Evolutionary conservation across 306 rosid species (phyloP).

Genomic region (Trifolium pratense): DNA sequence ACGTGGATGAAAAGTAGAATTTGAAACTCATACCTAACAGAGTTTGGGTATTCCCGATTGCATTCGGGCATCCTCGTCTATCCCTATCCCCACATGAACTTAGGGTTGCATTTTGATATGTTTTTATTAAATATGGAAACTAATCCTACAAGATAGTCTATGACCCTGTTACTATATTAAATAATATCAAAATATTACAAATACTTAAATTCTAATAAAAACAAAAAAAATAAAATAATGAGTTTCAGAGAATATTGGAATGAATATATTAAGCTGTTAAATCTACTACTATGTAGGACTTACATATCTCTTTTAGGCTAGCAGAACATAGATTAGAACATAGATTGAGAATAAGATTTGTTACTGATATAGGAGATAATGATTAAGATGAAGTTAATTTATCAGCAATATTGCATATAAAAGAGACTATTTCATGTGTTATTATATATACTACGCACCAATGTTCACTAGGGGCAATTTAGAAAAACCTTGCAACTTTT

Average conservation of each 20-base stretch:
- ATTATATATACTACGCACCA: not conserved
- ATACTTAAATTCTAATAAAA: not conserved
- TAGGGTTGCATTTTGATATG: too few species aligned
- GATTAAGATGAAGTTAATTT: slow-evolving; percentile 3
- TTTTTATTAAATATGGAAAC: not conserved
- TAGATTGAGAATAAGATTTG: not conserved
- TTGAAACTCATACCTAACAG: too few species aligned
- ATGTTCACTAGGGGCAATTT: slow-evolving; percentile 33
- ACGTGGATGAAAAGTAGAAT: too few species aligned
- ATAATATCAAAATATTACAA: too few species aligned
- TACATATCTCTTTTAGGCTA: not conserved
- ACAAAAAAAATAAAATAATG: too few species aligned
- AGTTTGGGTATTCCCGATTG: too few species aligned
- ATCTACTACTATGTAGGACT: not conserved
- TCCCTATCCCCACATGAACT: too few species aligned
- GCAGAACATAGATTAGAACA: not conserved
- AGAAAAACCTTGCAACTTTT: not conserved
- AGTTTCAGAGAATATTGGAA: too few species aligned
- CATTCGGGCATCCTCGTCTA: too few species aligned
- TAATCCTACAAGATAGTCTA: not conserved
- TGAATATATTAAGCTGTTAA: not conserved
- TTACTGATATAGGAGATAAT: not conserved
- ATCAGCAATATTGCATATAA: not conserved
- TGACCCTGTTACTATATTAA: too few species aligned
- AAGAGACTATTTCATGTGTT: slow-evolving; percentile 8